Conservation (phyloP, 129 eudicot genomes). For the Chrysanthemum lavandulifolium region DNA sequence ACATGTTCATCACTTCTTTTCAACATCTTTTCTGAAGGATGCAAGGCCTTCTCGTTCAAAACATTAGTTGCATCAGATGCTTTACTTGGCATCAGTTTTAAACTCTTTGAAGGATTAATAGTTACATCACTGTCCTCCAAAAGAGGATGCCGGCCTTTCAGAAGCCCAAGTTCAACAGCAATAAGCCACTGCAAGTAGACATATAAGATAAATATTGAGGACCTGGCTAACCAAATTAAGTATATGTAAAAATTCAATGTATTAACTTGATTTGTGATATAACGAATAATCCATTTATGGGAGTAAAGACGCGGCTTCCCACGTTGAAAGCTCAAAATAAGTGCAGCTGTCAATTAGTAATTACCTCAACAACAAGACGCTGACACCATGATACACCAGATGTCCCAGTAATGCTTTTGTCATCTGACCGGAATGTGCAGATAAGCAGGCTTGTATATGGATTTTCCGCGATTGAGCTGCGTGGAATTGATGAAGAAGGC, state of each 20-base stretch:
- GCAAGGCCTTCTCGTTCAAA: constrained; percentile 25
- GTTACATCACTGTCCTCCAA: constrained; percentile 73
- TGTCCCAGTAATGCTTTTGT: constrained; percentile 30
- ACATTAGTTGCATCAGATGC: constrained; percentile 30
- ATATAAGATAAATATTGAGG: constrained; percentile 4
- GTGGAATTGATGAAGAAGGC: constrained; percentile 71
- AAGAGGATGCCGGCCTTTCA: constrained; percentile 93
- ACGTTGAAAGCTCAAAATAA: background rate
- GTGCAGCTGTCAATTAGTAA: constrained; percentile 7
- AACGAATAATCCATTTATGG: background rate
- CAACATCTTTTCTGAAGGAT: constrained; percentile 29
- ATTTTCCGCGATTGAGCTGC: constrained; percentile 61
- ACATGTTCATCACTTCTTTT: constrained; percentile 34
- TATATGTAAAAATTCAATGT: constrained; percentile 9
- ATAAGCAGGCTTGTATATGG: constrained; percentile 84
- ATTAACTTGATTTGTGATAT: constrained; percentile 3
- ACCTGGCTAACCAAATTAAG: constrained; percentile 10
- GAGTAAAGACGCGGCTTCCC: background rate
- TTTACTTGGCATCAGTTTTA: constrained; percentile 38
- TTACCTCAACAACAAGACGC: constrained; percentile 74
- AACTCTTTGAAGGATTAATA: constrained; percentile 63
- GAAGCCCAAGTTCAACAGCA: constrained; percentile 88
- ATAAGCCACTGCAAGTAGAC: constrained; percentile 74
- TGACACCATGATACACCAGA: constrained; percentile 62
- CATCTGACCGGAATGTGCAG: constrained; percentile 51